Conservation (phyloP, 108 stramenopile genomes). For the Nitzschia putrida region DNA sequence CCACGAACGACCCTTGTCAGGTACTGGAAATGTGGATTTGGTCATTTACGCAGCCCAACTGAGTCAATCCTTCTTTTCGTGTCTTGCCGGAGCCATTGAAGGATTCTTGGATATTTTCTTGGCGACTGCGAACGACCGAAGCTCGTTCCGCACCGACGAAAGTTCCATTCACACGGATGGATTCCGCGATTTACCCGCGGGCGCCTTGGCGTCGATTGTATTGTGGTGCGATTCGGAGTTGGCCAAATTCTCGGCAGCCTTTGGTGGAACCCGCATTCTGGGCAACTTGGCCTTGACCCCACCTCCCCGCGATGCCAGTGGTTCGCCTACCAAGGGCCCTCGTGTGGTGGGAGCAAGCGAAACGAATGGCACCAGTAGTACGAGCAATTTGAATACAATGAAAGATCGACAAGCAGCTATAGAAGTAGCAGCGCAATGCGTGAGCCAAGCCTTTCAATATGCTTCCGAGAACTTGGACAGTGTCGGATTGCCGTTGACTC, state of each 20-base stretch:
- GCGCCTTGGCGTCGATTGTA: constrained; percentile 75
- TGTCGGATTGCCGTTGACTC: constrained; percentile 81
- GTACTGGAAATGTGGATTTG: constrained; percentile 65
- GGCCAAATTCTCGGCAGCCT: constrained; percentile 75
- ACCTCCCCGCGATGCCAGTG: constrained; percentile 40
- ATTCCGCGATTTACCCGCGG: constrained; percentile 63
- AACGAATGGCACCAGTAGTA: neutral
- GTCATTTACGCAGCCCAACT: constrained; percentile 86
- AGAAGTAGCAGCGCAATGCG: constrained; percentile 81
- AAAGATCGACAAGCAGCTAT: constrained; percentile 57
- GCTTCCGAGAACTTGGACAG: constrained; percentile 81
- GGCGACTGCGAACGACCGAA: constrained; percentile 28
- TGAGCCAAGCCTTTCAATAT: constrained; percentile 82
- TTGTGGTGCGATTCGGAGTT: constrained; percentile 87
- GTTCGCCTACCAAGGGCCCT: constrained; percentile 23
- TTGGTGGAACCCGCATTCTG: constrained; percentile 77
- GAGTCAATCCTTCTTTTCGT: constrained; percentile 85
- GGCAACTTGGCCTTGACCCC: constrained; percentile 77
- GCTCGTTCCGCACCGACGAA: constrained; percentile 40
- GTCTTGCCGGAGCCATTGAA: constrained; percentile 74
- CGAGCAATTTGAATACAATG: constrained; percentile 16
- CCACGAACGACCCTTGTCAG: constrained; percentile 77
- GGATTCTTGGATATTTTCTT: constrained; percentile 82
- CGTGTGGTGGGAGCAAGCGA: constrained; percentile 24
- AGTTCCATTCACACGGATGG: constrained; percentile 44